These are phyloP conservation scores for Capsicum baccatum DNA, from an alignment of 257 asterid species.

Conservation along the genomic window DNA sequence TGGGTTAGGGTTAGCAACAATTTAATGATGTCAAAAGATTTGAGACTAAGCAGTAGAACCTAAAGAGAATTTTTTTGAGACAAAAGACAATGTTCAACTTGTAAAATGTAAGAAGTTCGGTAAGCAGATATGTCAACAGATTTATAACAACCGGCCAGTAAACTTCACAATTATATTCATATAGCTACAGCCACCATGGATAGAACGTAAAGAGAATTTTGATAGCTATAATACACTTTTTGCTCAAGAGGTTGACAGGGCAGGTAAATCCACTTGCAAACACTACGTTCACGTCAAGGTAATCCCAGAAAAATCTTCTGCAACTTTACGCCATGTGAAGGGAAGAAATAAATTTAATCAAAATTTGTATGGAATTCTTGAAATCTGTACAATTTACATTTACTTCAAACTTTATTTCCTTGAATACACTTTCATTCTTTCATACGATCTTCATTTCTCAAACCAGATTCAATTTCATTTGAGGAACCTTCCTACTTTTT, in stretches of 20 bases:
- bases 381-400: neutral
- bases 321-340: neutral
- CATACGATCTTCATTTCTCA: neutral
- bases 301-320: neutral
- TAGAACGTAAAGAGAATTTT: neutral
- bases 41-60: neutral
- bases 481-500: neutral
- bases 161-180: neutral
- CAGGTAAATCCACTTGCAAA: neutral
- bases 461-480: constrained; percentile 1
- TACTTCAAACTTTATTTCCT: constrained; percentile 6
- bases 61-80: no score
- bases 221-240: neutral
- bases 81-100: constrained; percentile 25
- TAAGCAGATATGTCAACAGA: constrained; percentile 26
- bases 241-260: neutral
- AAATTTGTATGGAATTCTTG: neutral
- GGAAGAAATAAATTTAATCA: constrained; percentile 10
- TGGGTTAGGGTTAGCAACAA: neutral
- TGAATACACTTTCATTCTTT: neutral
- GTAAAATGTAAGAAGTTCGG: constrained; percentile 10
- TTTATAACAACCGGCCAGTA: constrained; percentile 23
- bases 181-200: constrained; percentile 22
- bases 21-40: neutral
- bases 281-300: neutral